phyloP scores from a whole-genome alignment of 2,329 filamentous ascomycete species.

The Capronia americana region DNA sequence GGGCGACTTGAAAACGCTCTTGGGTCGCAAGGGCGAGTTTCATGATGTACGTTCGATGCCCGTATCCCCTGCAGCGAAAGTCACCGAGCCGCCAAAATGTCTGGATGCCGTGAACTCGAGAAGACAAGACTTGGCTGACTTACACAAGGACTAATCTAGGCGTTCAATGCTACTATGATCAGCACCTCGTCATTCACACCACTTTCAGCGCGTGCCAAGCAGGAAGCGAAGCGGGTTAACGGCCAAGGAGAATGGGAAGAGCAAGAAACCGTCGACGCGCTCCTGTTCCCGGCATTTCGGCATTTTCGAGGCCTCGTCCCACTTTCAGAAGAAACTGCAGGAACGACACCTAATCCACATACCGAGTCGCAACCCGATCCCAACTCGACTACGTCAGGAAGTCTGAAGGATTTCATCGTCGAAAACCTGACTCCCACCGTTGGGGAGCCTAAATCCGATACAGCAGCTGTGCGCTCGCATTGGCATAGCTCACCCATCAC shows the following conservation, averaged over 20 bases:
- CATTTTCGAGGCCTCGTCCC: constrained; percentile 69
- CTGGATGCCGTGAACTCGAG: neutral
- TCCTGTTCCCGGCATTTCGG: constrained; percentile 83
- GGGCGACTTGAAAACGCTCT: constrained; percentile 71
- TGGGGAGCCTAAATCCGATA: constrained; percentile 57
- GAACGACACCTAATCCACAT: neutral
- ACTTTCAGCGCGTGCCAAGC: constrained; percentile 30
- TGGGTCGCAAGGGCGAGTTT: constrained; percentile 70
- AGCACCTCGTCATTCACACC: constrained; percentile 73
- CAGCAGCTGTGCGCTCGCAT: constrained; percentile 65
- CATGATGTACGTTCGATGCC: constrained; percentile 61
- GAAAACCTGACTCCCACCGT: constrained; percentile 59
- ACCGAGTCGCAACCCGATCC: constrained; percentile 1
- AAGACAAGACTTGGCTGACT: constrained; percentile 28
- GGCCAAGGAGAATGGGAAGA: constrained; percentile 29
- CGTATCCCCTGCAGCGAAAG: neutral
- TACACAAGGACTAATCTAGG: constrained; percentile 58
- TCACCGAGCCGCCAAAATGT: neutral
- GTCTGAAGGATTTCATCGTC: constrained; percentile 54
- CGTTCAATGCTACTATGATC: constrained; percentile 80
- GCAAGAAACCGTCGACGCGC: constrained; percentile 60
- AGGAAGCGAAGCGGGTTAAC: constrained; percentile 30
- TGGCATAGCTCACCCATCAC: constrained; percentile 20
- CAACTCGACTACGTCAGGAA: constrained; percentile 25
- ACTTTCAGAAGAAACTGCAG: neutral